Percentiles rank a stretch among this genome's conserved stretches.
phyloP scores from a whole-genome alignment of 768 basidiomycete species.

The Cystobasidium tubakii region DNA sequence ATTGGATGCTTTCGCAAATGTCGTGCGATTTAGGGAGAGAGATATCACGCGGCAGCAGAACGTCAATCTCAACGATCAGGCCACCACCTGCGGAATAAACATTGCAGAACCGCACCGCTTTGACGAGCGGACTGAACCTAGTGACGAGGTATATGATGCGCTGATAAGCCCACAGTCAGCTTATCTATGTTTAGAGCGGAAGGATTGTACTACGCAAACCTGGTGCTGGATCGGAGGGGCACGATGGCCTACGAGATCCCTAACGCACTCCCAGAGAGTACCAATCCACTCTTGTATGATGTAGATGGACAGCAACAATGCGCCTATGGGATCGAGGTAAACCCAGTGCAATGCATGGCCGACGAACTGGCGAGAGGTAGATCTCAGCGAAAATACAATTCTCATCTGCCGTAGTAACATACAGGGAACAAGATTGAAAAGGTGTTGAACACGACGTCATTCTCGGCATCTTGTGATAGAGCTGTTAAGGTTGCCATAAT shows the following conservation, averaged over 20 bases:
- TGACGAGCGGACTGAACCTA: constrained; percentile 50
- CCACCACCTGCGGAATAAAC: constrained; percentile 51
- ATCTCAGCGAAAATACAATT: no score
- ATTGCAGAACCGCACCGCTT: constrained; percentile 48
- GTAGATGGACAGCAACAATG: constrained; percentile 49
- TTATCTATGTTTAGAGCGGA: neutral
- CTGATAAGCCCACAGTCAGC: constrained; percentile 41
- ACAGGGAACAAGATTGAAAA: constrained; percentile 51
- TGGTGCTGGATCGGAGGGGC: constrained; percentile 40
- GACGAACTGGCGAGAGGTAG: constrained; percentile 46
- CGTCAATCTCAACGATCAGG: constrained; percentile 43
- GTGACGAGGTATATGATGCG: constrained; percentile 50
- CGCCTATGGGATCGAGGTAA: constrained; percentile 51
- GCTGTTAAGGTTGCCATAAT: constrained; percentile 47
- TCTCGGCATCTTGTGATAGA: constrained; percentile 52
- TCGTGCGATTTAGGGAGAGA: constrained; percentile 36
- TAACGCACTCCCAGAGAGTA: constrained; percentile 50
- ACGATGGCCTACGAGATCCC: constrained; percentile 47
- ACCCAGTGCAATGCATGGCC: constrained; percentile 46
- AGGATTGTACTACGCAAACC: constrained; percentile 33
- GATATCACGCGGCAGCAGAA: constrained; percentile 39
- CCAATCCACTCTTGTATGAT: constrained; percentile 49
- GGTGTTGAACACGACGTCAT: constrained; percentile 51
- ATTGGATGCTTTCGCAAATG: constrained; percentile 32
- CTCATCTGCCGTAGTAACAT: neutral